phyloP scores from a whole-genome alignment of 305 asterid genomes.

The Fraxinus platypoda region DNA sequence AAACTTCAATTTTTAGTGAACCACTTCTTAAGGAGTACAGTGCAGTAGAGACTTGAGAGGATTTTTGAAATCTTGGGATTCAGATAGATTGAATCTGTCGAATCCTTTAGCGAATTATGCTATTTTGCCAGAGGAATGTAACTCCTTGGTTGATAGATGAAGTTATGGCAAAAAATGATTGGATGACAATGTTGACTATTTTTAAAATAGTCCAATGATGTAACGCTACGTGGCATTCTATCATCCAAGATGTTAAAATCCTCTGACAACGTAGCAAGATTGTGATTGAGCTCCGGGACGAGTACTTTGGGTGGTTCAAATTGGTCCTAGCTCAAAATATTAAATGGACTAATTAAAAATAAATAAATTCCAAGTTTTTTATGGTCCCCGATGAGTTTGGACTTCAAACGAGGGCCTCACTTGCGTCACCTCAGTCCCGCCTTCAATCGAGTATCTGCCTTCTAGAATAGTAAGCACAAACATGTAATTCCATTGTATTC shows the following conservation, averaged over 20 bases:
- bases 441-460: neutral
- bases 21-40: neutral
- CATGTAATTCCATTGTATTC: neutral
- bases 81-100: neutral
- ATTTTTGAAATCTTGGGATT: neutral
- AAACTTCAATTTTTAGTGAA: neutral
- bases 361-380: neutral
- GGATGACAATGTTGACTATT: neutral
- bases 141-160: neutral
- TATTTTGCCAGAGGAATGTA: neutral
- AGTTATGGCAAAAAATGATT: neutral
- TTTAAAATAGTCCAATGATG: no score
- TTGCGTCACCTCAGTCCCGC: neutral
- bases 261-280: no score
- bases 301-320: neutral
- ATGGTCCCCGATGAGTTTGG: neutral
- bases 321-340: neutral
- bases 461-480: neutral
- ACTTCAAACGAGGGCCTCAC: neutral
- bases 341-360: no score
- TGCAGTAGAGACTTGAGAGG: neutral
- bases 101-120: neutral
- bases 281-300: neutral
- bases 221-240: neutral
- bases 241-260: neutral